phyloP scores from a whole-genome alignment of 768 basidiomycete genomes.

The Macrolepiota albuminosa region DNA sequence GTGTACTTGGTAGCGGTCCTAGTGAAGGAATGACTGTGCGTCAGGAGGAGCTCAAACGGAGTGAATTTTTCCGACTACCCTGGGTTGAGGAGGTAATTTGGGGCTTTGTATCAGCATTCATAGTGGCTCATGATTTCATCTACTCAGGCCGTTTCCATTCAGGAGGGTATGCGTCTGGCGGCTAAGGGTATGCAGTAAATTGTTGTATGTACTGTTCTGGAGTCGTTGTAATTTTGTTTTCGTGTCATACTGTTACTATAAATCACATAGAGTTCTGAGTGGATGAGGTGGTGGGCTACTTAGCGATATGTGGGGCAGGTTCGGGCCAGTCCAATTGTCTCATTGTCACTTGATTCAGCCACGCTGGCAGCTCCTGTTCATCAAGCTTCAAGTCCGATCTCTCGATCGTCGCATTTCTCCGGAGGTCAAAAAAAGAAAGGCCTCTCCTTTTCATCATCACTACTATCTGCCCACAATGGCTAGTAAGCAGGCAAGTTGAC shows the following conservation, averaged over 20 bases:
- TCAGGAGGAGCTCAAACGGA: constrained; percentile 84
- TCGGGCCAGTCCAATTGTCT: neutral
- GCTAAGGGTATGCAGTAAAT: constrained; percentile 37
- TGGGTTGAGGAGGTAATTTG: constrained; percentile 75
- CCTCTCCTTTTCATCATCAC: constrained; percentile 4
- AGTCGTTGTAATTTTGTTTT: neutral
- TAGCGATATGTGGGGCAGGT: neutral
- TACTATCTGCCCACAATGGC: constrained; percentile 39
- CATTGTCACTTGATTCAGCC: neutral
- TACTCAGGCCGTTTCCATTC: constrained; percentile 71
- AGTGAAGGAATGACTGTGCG: constrained; percentile 73
- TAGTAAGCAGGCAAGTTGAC: constrained; percentile 52
- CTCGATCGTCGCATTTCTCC: constrained; percentile 12
- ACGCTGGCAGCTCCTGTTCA: neutral
- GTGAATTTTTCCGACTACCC: constrained; percentile 87
- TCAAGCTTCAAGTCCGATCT: constrained; percentile 10
- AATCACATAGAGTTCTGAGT: no score
- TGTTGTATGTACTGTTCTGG: neutral
- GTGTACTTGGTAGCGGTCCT: constrained; percentile 82
- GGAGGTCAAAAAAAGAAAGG: neutral
- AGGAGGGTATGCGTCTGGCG: constrained; percentile 74
- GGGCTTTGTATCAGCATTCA: neutral
- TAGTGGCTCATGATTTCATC: constrained; percentile 2
- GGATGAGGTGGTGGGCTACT: neutral
- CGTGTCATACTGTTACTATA: neutral